Evolutionary conservation across 2,329 filamentous ascomycete genomes (phyloP), one percentile per base, ranked within the genome.

Genomic region (Cladophialophora immunda): DNA sequence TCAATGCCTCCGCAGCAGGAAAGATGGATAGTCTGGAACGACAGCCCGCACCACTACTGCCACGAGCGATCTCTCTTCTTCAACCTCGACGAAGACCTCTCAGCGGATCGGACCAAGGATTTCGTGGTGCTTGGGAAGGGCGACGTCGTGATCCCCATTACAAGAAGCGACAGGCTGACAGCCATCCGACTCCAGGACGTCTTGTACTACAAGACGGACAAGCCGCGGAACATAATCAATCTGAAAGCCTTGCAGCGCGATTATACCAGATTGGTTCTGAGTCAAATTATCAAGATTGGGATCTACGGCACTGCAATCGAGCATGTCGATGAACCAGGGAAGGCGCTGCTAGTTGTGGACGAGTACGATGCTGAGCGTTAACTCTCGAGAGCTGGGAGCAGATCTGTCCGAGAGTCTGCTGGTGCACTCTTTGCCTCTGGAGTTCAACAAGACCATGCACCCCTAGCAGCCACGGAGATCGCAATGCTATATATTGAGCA

Each of bases 1-100:
- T 32, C 67, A 62, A 27, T 22, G 63, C 67, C n/a, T 65, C 66
- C 34, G 15, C 17, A 3, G 13, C 32, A 50, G n/a, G 53, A 52
- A 47, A 57, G 53, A 57, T 63, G 61, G 58, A 45, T 61, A 2
- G 15, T 61, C n/a, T 61, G 58, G 45, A 54, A 38, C 9, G 13
- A 19, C 45, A 61, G 58, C 47, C 58, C 58, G 9, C 45, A 54
- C 30, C 58, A 61, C 47, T 61, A 61, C 47, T 61, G 45, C 29
- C 41, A 59, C 41, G 57, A 59, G 17, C 11, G 32, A 4, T 50
- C 27, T 22, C 57, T 53, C 15, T 62, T 62, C 58, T 38, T 38
- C 19, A 41, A 62, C 22, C 30, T 62, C 58, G 22, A 19, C 47
- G 36, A 50, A 32, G 19, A 53, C 47, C 25, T 22, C 11, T 15